Evolutionary conservation across 73 alveolate species (phyloP).

Genomic region (Strombidium stylifer): DNA sequence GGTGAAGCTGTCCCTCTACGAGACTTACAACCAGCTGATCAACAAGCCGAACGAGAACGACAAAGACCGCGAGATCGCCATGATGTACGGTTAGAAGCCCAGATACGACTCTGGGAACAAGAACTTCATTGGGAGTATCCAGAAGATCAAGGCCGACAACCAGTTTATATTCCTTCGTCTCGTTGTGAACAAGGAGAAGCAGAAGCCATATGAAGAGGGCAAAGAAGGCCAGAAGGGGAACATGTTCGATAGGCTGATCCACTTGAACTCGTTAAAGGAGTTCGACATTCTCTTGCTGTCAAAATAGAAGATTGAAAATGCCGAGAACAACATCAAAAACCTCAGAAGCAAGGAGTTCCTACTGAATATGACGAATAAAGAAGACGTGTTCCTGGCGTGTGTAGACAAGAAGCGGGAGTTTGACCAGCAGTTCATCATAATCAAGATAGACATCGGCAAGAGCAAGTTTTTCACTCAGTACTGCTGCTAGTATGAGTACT

Average conservation of each 20-base stretch:
- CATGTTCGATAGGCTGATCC: too few species aligned
- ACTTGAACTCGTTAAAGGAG: constrained; percentile 42
- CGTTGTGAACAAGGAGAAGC: too few species aligned
- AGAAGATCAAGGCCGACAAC: neutral
- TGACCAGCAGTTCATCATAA: constrained; percentile 4
- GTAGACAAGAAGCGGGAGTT: constrained; percentile 9
- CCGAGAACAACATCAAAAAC: constrained; percentile 14
- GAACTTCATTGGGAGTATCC: constrained; percentile 3
- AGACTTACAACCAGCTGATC: constrained; percentile 28
- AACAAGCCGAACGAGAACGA: constrained; percentile 15
- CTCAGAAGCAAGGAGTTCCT: neutral
- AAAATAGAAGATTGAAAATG: constrained; percentile 7
- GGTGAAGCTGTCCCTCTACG: constrained; percentile 45
- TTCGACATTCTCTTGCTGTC: constrained; percentile 33
- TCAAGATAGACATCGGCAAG: constrained; percentile 12
- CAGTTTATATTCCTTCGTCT: constrained; percentile 3
- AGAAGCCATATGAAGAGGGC: constrained; percentile 28
- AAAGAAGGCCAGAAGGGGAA: too few species aligned
- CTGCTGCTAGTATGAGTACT: neutral
- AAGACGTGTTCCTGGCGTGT: constrained; percentile 25
- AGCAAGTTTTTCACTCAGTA: neutral
- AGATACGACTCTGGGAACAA: neutral
- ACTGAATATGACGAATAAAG: constrained; percentile 12
- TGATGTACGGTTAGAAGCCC: neutral
- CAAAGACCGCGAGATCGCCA: neutral